Percentiles rank a stretch among this genome's conserved stretches.
These are phyloP conservation scores for Daedalea quercina DNA, from an alignment of 768 basidiomycete genomes.

Conservation along the genomic window DNA sequence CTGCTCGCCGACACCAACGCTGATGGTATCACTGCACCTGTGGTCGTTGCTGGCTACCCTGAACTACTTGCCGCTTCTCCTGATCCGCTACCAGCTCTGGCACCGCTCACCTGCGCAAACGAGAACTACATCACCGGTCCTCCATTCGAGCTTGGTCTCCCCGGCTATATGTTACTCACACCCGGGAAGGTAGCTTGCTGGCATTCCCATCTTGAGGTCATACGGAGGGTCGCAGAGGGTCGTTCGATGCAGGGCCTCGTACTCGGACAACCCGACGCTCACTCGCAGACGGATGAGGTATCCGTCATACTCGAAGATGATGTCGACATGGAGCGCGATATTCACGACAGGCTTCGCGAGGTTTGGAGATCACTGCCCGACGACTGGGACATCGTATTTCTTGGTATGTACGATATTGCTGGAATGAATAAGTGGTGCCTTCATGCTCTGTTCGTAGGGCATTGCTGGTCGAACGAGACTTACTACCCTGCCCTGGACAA, in stretches of 20 bases:
- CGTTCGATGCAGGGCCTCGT: not conserved
- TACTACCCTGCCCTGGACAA: conserved; percentile 31
- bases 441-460: conserved; percentile 54
- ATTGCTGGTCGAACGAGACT: conserved; percentile 75
- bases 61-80: not conserved
- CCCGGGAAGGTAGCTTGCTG: conserved; percentile 62
- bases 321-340: conserved; percentile 68
- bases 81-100: not conserved
- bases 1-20: not conserved
- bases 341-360: conserved; percentile 31
- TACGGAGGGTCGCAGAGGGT: conserved; percentile 35
- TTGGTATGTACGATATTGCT: no score
- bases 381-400: conserved; percentile 69
- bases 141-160: conserved; percentile 28
- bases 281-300: conserved; percentile 24
- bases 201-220: conserved; percentile 56
- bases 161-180: conserved; percentile 47
- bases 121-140: conserved; percentile 11
- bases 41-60: not conserved
- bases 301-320: conserved; percentile 72
- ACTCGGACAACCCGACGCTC: not conserved
- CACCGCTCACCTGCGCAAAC: conserved; percentile 37
- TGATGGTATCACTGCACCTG: not conserved
- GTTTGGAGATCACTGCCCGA: conserved; percentile 49
- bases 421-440: no score